A percentile compares a stretch with the other conserved stretches of the same genome.
phyloP scores from a whole-genome alignment of 805 yeast species.

The Kurtzmaniella fragi region DNA sequence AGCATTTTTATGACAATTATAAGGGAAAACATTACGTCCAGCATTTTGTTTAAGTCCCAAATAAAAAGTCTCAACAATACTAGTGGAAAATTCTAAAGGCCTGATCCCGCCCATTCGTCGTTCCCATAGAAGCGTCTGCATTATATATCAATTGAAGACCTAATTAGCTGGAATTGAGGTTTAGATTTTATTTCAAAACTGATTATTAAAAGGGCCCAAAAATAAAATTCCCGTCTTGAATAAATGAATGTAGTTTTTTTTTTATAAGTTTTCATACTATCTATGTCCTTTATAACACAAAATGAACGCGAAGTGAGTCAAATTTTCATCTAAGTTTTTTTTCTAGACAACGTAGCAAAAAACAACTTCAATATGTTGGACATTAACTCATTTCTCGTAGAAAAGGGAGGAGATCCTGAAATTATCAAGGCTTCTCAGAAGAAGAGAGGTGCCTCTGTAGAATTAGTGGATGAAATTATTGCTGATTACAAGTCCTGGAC shows the following conservation, averaged over 20 bases:
- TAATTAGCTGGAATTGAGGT: background rate
- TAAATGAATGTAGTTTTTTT: background rate
- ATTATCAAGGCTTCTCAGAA: conserved; percentile 80
- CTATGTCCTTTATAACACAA: no score
- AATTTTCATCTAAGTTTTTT: no score
- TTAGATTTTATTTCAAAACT: background rate
- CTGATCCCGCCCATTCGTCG: conserved; percentile 22
- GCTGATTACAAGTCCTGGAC: conserved; percentile 91
- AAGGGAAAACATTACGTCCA: conserved; percentile 29
- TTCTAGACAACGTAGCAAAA: no score
- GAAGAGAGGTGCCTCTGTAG: conserved; percentile 93
- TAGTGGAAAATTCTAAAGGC: conserved; percentile 28
- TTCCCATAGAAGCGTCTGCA: conserved; percentile 38
- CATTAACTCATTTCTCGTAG: conserved; percentile 85
- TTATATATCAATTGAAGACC: conserved; percentile 8
- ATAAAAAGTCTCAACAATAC: conserved; percentile 34
- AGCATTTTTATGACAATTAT: conserved; percentile 43
- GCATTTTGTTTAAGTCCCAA: conserved; percentile 20
- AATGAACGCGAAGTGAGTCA: no score
- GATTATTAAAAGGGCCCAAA: no score
- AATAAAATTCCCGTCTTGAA: background rate
- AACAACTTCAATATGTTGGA: conserved; percentile 65
- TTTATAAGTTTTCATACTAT: no score
- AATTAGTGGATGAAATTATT: conserved; percentile 92
- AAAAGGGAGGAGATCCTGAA: conserved; percentile 96